phyloP scores from a whole-genome alignment of 1,139 yeast genomes.

The Waltiozyma sp. region DNA sequence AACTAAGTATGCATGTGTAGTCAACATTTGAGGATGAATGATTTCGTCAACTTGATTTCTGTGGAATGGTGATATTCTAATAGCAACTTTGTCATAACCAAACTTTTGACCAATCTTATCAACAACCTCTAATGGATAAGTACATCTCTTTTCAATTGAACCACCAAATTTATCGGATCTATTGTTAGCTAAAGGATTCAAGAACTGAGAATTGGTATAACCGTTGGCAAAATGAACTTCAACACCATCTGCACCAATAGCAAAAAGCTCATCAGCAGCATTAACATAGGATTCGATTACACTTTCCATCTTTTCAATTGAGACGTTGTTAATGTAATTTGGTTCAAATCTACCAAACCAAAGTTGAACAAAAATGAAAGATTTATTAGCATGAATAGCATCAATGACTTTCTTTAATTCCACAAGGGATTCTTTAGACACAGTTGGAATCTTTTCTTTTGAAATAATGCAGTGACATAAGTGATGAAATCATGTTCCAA shows the following conservation, averaged over 20 bases:
- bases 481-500: neutral
- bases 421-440: constrained; percentile 30
- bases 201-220: constrained; percentile 24
- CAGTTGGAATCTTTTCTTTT: constrained; percentile 1
- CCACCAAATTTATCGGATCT: constrained; percentile 35
- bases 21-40: constrained; percentile 14
- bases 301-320: constrained; percentile 24
- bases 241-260: constrained; percentile 29
- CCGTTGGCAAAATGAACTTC: constrained; percentile 29
- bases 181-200: constrained; percentile 25
- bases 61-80: constrained; percentile 26
- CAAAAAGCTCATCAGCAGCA: constrained; percentile 28
- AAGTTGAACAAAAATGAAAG: constrained; percentile 42
- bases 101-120: constrained; percentile 21
- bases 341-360: constrained; percentile 52
- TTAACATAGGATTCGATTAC: constrained; percentile 24
- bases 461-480: neutral
- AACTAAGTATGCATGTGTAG: constrained; percentile 22
- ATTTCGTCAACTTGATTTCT: constrained; percentile 5
- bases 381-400: constrained; percentile 41
- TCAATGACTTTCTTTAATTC: constrained; percentile 41
- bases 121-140: constrained; percentile 22
- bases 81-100: constrained; percentile 20
- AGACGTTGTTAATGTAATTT: constrained; percentile 18
- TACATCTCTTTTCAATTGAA: constrained; percentile 26